Percentiles rank a stretch among this genome's conserved stretches.
Conservation (phyloP, 1,139 yeast genomes). For the Tardiomyces digboiensis region DNA sequence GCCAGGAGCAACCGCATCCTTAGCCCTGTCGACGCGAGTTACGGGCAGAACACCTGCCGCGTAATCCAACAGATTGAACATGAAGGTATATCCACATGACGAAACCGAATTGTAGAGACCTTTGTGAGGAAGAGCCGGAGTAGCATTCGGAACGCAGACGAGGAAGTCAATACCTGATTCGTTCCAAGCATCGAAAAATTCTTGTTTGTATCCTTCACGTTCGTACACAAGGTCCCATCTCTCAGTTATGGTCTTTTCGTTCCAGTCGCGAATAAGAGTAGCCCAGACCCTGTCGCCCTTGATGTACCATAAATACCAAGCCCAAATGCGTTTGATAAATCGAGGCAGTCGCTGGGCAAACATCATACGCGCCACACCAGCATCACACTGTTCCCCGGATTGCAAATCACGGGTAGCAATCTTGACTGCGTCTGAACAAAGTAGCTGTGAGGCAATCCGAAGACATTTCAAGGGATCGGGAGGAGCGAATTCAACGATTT, state of each 20-base stretch:
- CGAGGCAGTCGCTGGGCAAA: constrained; percentile 27
- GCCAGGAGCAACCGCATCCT: constrained; percentile 30
- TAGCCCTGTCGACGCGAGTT: constrained; percentile 38
- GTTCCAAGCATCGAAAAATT: constrained; percentile 29
- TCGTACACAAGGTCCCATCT: constrained; percentile 30
- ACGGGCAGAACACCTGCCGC: constrained; percentile 53
- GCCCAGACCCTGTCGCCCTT: constrained; percentile 31
- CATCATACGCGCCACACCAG: constrained; percentile 28
- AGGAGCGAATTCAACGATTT: constrained; percentile 49
- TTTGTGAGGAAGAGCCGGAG: constrained; percentile 30
- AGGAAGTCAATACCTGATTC: constrained; percentile 28
- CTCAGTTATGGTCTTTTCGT: constrained; percentile 28
- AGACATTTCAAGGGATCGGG: constrained; percentile 34
- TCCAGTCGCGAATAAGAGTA: constrained; percentile 30
- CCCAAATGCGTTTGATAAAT: constrained; percentile 27
- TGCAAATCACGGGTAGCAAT: constrained; percentile 24
- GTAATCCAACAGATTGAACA: constrained; percentile 51
- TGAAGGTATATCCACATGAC: constrained; percentile 43
- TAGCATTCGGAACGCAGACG: constrained; percentile 31
- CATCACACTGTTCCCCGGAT: constrained; percentile 29
- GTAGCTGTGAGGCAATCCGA: constrained; percentile 30
- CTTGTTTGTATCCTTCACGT: constrained; percentile 30
- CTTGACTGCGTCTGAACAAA: constrained; percentile 26
- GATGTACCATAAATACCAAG: constrained; percentile 27
- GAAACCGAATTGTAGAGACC: constrained; percentile 29